A percentile compares a stretch with the other conserved stretches of the same genome.
Conservation (phyloP, 106 monocot species). For the Agapanthus africanus region DNA sequence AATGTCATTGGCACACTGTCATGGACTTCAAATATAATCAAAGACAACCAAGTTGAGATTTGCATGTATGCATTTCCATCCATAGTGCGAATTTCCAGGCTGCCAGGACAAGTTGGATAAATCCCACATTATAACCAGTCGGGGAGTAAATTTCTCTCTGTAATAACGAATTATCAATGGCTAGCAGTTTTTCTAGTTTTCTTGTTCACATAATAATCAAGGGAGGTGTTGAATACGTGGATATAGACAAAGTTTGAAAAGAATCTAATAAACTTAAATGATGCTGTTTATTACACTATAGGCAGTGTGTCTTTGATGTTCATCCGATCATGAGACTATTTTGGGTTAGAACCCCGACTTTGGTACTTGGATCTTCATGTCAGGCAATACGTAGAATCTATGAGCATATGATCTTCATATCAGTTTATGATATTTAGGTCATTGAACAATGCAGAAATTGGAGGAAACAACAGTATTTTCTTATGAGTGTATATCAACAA, state of each 20-base stretch:
- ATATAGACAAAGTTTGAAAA: neutral
- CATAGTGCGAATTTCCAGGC: too few relatives aligned
- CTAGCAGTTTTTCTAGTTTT: neutral
- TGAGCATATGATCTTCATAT: neutral
- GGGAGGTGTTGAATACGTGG: neutral
- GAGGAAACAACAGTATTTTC: too few relatives aligned
- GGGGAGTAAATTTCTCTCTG: too few relatives aligned
- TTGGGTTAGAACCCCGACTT: neutral
- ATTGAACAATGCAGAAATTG: too few relatives aligned
- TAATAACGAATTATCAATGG: too few relatives aligned
- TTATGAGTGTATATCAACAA: neutral
- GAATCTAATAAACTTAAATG: neutral
- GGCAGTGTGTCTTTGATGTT: neutral
- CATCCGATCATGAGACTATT: neutral
- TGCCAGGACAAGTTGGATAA: too few relatives aligned
- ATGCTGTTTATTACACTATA: neutral
- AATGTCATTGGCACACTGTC: too few relatives aligned
- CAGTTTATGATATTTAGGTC: neutral
- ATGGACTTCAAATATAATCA: too few relatives aligned
- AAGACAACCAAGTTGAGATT: too few relatives aligned
- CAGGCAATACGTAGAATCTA: neutral
- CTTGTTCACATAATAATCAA: neutral
- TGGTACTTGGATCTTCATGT: neutral
- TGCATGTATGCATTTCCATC: too few relatives aligned
- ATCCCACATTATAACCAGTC: too few relatives aligned